Evolutionary conservation across 805 yeast species (phyloP), one percentile per base, ranked within the genome.

Genomic region (Ogataea nitratoaversa): DNA sequence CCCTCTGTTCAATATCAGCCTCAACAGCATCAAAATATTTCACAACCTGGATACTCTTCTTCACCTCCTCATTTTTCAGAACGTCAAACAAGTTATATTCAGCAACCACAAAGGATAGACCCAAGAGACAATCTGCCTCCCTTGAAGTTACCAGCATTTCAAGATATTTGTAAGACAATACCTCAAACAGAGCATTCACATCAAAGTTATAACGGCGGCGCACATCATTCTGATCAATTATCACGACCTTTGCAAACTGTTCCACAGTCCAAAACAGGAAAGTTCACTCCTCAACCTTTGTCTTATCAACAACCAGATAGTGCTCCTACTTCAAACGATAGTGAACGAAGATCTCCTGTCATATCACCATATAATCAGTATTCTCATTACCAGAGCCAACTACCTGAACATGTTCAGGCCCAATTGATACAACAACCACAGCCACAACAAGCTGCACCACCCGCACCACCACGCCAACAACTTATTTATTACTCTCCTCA

Each of bases 101-200:
- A 19, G 90, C 90, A 40, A 84, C 73, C 22, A 76, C 88, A 22
- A 76, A 80, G 33, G 82, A 65, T 44, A 85, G 68, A 25, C 89
- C 78, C 48, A 22, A 18, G 38, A 37, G 28, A n/a, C n/a, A 18
- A 8, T 19, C 9, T 14, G 85, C 93, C 62, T 95, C 93, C 59
- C 79, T 79, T 51, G 84, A 76, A 63, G 84, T 84, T 23, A 68
- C 72, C 48, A 83, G 87, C 60, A 79, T 90, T 37, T 91, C 91
- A 49, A 84, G 70, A 83, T 88, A 83, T 53, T 74, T 76, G 32
- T 87, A 77, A 52, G 84, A 76, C 95, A 84, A 85, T 34, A 19
- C 31, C 31, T 25, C 36, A 12, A 25, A 8, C 19, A 8, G 23
- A 18, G 17, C 31, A 27, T 9, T 27, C 14, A 6, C 29, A 27